Evolutionary conservation across 2,329 filamentous ascomycete genomes (phyloP), one percentile per base, ranked within the genome.

Genomic region (Aspergillus calidoustus): DNA sequence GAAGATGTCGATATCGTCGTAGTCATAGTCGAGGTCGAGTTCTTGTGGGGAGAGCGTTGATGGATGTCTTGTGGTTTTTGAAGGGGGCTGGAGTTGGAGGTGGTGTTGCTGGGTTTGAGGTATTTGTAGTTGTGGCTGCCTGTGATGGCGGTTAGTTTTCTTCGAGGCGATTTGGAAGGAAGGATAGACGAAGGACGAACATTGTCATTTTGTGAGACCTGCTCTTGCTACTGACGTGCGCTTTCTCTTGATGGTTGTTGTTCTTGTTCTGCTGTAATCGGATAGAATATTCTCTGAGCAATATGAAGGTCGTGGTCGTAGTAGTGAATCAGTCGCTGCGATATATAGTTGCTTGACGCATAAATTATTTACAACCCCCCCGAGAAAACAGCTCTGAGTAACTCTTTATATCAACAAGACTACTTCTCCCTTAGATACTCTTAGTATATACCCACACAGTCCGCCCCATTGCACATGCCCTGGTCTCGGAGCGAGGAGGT

Each of bases 401-500:
- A 13, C 11, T 15, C 34, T 41, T 17, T 41, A 41, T 41, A 41
- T 15, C 34, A 8, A 15, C 11, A 2, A 15, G 13, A 11, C 3
- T 41, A 41, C 34, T 15, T 15, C 6, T 5, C 13, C 11, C 34
- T 15, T 15, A 13, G 34, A 15, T 11, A 41, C 11, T 5, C 11
- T 48, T 47, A 47, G 22, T 47, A 47, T 11, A n/a, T 5, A 5
- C n/a, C 17, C 15, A 47, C n/a, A 17, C 15, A 47, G 44, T 19
- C n/a, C 15, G 15, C 44, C 15, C 44, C 44, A 11, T 47, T n/a
- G 22, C 44, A 47, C 4, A 47, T 19, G 22, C 44, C 9, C 19
- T 48, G 46, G 46, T 48, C 46, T 48, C 19, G 46, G 46, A 48
- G 46, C 46, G 46, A 23, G 46, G 46, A 48, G 46, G 46, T 48